These are phyloP conservation scores for Colletotrichum ledebouriae DNA, from an alignment of 2,329 filamentous ascomycete genomes.

Conservation along the genomic window DNA sequence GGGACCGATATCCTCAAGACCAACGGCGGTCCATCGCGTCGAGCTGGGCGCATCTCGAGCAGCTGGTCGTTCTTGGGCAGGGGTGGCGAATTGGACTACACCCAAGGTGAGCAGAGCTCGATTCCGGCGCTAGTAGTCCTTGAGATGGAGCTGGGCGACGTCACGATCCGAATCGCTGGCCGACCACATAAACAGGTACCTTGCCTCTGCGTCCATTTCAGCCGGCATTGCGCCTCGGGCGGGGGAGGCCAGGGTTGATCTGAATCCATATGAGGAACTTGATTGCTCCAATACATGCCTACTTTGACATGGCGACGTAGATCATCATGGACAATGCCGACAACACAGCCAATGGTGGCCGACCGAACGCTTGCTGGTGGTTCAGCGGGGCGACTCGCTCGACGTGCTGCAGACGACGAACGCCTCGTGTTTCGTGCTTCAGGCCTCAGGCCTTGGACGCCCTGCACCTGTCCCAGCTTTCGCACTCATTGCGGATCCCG, in stretches of 20 bases:
- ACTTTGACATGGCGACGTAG: not conserved
- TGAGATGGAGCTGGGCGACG: not conserved
- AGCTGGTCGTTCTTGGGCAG: not conserved
- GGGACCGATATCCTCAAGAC: not conserved
- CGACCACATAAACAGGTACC: not conserved
- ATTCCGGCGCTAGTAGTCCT: not conserved
- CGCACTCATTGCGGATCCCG: no score
- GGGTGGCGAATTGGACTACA: not conserved
- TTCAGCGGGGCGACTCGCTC: no score
- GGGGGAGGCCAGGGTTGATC: not conserved
- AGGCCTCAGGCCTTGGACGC: no score
- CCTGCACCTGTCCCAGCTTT: no score
- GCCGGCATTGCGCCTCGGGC: not conserved
- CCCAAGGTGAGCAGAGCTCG: not conserved
- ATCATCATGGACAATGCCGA: not conserved
- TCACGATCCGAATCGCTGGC: not conserved
- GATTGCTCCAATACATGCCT: not conserved
- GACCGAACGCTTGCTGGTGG: not conserved
- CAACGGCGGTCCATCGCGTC: not conserved
- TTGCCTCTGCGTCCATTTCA: not conserved
- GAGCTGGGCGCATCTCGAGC: not conserved
- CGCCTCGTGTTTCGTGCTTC: no score
- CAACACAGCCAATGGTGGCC: not conserved
- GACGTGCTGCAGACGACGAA: no score
- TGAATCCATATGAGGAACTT: not conserved